Base-by-base conservation (phyloP, 139 green algal species). In the Picochlorum costavermella region DNA sequence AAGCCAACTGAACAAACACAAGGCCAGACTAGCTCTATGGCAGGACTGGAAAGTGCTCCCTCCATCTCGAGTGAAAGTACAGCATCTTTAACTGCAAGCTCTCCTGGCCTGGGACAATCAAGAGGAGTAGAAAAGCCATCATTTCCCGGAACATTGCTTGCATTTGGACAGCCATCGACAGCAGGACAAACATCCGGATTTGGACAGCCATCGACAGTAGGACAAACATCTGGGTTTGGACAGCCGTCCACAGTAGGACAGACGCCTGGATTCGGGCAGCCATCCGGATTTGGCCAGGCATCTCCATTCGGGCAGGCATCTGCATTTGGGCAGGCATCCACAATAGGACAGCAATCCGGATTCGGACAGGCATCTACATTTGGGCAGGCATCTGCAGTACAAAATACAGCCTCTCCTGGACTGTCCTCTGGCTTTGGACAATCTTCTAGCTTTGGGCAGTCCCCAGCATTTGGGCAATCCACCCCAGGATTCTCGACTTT, bases 381-480 rank as follows among this genome's bases (percentile, higher is more conserved):
- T 40, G 33, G 33, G 10, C 33, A 40, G 33, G 33, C 33, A 1
- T 40, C 33, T 40, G 33, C 33, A 40, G 11, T 8, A 40, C 33
- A 40, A 12, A 40, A 40, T 40, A 6, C 12, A 20, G 10, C 55
- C 13, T 11, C 56, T 55, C 61, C 61, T 59, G 63, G 63, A 12
- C n/a, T 50, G 57, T 28, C 58, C 25, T 43, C 50, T 44, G 28
- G 55, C 17, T 9, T 72, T 68, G 23, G 67, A 46, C 59, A 73
- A 48, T 8, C 43, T 29, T 43, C 67, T 1, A 43, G 20, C 5
- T 71, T 71, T 48, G 60, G 67, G 4, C 46, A 67, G 20, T n/a
- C 49, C 12, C 31, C 25, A 26, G 48, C 33, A 48, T 73, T 76
- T 58, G 70, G 46, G 20, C 46, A 53, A 23, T 23, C 46, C n/a